Percentiles rank a stretch among this genome's conserved stretches.
Evolutionary conservation across 345 rosid species (phyloP).

Genomic region (Bruguiera parviflora): DNA sequence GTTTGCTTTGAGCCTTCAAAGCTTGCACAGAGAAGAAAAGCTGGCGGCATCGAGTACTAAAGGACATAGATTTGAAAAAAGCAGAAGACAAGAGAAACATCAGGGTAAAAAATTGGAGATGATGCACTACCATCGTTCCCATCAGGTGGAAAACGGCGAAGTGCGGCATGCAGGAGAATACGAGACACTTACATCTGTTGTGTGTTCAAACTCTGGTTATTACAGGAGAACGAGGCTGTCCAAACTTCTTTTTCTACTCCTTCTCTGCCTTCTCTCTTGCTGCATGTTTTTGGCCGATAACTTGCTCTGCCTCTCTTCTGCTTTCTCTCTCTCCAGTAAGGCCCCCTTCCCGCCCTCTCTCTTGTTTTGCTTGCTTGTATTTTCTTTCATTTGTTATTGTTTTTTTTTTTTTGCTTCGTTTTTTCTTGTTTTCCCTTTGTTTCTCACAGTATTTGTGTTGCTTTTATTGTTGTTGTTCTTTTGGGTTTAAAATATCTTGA

Average conservation of each 20-base stretch:
- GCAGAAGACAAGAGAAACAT: no score
- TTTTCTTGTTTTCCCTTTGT: not conserved
- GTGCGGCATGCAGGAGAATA: conserved; percentile 40
- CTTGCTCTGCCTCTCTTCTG: conserved; percentile 42
- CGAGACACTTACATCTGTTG: conserved; percentile 26
- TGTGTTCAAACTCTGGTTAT: conserved; percentile 29
- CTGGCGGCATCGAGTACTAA: no score
- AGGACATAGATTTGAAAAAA: no score
- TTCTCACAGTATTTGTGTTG: not conserved
- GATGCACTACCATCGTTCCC: conserved; percentile 45
- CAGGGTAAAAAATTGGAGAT: conserved; percentile 13
- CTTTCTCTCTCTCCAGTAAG: conserved; percentile 59
- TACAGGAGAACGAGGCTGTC: conserved; percentile 48
- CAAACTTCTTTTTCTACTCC: conserved; percentile 50
- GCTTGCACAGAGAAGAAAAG: no score
- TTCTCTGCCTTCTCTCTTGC: conserved; percentile 66
- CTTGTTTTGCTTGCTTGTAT: not conserved
- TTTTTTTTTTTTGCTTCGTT: not conserved
- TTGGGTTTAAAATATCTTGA: not conserved
- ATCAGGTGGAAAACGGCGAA: conserved; percentile 47
- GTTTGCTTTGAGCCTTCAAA: no score
- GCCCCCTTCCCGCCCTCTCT: not conserved
- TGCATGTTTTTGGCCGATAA: conserved; percentile 51
- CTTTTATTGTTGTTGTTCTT: no score
- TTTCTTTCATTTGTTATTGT: not conserved